Evolutionary conservation across 1,139 yeast genomes (phyloP), one percentile per base, ranked within the genome.

Genomic region (Barnettozyma hawaiiensis): DNA sequence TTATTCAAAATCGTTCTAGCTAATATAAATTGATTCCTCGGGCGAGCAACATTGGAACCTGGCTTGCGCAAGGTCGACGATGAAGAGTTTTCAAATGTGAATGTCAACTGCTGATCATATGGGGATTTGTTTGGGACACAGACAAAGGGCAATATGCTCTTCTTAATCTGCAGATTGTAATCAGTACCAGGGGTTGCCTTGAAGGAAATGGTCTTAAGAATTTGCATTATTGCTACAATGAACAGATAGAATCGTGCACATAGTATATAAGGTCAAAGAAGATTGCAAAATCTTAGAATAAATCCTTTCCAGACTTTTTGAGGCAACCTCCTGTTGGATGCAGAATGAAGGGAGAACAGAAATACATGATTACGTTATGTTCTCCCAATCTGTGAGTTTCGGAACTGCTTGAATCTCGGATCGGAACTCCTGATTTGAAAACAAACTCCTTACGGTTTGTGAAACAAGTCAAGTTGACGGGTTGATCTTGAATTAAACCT

Each of bases 1-100:
- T 39, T 43, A 19, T 46, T 45, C 10, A 51, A 27, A 11, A 51
- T 39, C 11, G 37, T 33, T 35, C 55, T 41, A 2, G 52, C 53
- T 3, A 52, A 33, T 7, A 52, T 52, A 21, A 52, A 52, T 22
- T 44, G 45, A 27, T 52, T 52, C 39, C 53, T 44, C 2, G 54
- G 55, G 3, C 54, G 46, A n/a, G 43, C 22, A 7, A 47, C 26
- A 6, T 31, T 23, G 9, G 8, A 21, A 18, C 9, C 6, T 12
- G 5, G 21, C 18, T 16, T n/a, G n/a, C 22, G 32, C n/a, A 34
- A 28, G 18, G 22, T 28, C 14, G 34, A 18, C 10, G 23, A 16
- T 34, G 45, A 44, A 21, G 45, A 44, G 14, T n/a, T 10, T 10
- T 29, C 35, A 10, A 27, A 27, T 14, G 31, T 27, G 4, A 27